Evolutionary conservation across 1,284 basidiomycete genomes (phyloP).

Genomic region (Cutaneotrichosporon cutaneum): DNA sequence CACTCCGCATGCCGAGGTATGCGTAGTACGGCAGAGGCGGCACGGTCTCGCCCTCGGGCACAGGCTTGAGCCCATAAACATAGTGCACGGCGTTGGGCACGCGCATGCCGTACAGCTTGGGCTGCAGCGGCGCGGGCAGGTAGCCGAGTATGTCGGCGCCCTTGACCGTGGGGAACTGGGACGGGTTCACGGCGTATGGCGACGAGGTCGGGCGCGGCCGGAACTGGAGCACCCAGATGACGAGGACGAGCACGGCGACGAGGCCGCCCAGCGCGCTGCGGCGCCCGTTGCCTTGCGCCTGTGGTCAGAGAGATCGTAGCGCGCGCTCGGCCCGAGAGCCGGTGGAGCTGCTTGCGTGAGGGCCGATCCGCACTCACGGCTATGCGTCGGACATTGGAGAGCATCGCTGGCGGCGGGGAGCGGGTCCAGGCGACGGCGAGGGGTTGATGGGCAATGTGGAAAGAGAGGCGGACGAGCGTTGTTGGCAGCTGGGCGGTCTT

Average conservation of each 20-base stretch:
- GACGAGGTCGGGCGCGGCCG: not conserved
- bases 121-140: conserved; percentile 36
- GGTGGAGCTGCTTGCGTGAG: too few species aligned
- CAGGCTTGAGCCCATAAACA: conserved; percentile 50
- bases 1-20: conserved; percentile 54
- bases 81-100: conserved; percentile 53
- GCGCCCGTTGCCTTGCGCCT: not conserved
- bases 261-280: not conserved
- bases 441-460: too few species aligned
- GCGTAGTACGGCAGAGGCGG: conserved; percentile 54
- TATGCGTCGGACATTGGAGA: too few species aligned
- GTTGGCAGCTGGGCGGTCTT: too few species aligned
- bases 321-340: too few species aligned
- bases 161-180: not conserved
- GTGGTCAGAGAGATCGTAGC: too few species aligned
- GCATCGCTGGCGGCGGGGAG: too few species aligned
- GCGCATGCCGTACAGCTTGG: conserved; percentile 39
- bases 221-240: not conserved
- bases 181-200: not conserved
- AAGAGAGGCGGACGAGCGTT: too few species aligned
- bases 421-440: too few species aligned
- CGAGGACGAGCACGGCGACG: not conserved
- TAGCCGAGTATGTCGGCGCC: not conserved
- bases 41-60: conserved; percentile 30
- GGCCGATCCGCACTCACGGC: too few species aligned